Base-by-base conservation (phyloP, 345 rosid genomes). In the Populus euphratica region DNA sequence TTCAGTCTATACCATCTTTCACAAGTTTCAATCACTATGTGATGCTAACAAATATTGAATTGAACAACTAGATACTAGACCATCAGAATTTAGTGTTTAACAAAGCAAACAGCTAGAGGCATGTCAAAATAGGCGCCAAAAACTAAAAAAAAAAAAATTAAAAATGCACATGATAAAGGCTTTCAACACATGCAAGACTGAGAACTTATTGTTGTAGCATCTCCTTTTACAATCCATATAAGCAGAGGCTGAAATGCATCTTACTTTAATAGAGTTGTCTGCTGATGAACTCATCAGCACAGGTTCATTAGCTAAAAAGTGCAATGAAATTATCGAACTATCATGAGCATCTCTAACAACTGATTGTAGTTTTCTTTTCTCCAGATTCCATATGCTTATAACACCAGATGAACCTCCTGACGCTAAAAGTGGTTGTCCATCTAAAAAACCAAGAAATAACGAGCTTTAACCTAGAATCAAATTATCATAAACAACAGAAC, bases 321-420 rank as follows among this genome's bases (percentile, higher is more conserved):
- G 93, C 84, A 96, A 83, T 54, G 97, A 89, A 81, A 88, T 80
- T 73, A 96, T 78, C 54, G 98, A 86, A 80, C 85, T 89, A 77
- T 96, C 97, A 88, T 96, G 98, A 79, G 99, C 99, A 81, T 96
- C 98, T 79, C 90, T 88, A 44, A 96, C 84, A 70, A 96, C 92
- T 5, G 99, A 87, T 77, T 93, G 94, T 41, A 93, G 97, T 87
- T 92, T 89, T 83, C 87, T 87, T 82, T 96, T 96, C 78, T 91
- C 92, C 63, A 96, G 97, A 91, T 96, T 96, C 99, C 99, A 96
- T 77, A 93, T 81, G 88, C 97, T 93, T 75, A 96, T 92, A 79
- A 92, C 97, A 87, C 99, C 99, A 76, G 88, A 92, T 69, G 99
- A 93, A 81, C 91, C 88, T 73, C 99, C 99, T 36, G 98, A 92